phyloP scores from a whole-genome alignment of 2,329 filamentous ascomycete genomes.

The Westerdykella sp. region DNA sequence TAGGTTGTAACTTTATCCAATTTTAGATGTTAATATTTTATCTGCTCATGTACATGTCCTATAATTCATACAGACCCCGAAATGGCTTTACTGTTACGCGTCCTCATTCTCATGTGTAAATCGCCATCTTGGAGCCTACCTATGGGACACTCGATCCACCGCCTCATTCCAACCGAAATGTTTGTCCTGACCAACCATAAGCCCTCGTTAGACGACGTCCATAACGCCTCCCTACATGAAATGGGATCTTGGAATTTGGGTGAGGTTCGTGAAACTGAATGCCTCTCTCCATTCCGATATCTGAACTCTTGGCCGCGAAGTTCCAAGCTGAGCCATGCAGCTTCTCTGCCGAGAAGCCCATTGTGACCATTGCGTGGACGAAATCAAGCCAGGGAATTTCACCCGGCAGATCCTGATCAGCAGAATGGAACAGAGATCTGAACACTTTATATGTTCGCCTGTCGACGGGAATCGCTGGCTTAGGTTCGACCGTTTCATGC shows the following conservation, averaged over 20 bases:
- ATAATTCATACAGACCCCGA: no score
- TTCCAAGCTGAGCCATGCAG: conserved; percentile 58
- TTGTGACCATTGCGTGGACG: conserved; percentile 45
- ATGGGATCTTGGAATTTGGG: conserved; percentile 48
- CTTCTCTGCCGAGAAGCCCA: conserved; percentile 51
- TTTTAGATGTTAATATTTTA: no score
- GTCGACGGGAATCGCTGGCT: conserved; percentile 28
- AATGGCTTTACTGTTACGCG: no score
- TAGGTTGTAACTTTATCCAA: no score
- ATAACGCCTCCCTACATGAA: conserved; percentile 41
- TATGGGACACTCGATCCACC: no score
- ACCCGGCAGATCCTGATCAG: conserved; percentile 34
- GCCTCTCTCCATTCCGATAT: conserved; percentile 39
- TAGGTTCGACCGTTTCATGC: no score
- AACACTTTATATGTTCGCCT: conserved; percentile 41
- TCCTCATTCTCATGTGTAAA: no score
- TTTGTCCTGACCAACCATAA: conserved; percentile 47
- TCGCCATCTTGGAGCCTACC: no score
- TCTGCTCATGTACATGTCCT: no score
- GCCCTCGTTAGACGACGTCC: conserved; percentile 46
- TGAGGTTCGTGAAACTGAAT: conserved; percentile 60
- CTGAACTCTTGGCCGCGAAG: conserved; percentile 40
- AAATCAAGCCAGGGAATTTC: conserved; percentile 52
- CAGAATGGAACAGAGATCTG: conserved; percentile 38
- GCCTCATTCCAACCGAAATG: conserved; percentile 34